Evolutionary conservation across 768 basidiomycete genomes (phyloP), one percentile per base, ranked within the genome.

Genomic region (Tubosaeta sp.): DNA sequence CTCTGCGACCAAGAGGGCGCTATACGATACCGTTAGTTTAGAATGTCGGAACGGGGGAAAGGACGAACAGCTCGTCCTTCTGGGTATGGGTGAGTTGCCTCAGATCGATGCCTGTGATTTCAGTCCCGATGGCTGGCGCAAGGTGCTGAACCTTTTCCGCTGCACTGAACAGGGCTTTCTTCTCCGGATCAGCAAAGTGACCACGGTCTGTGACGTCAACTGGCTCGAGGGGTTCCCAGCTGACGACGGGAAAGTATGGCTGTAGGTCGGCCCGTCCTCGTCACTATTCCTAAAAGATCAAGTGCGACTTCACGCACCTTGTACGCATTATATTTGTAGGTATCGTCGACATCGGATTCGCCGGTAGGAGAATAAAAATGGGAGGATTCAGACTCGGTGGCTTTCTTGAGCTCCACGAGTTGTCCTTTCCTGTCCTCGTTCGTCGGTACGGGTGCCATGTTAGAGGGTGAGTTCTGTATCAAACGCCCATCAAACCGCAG

Each of bases 1-100:
- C 63, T 90, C 87, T 2, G 83, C 88, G 42, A 84, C 76, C 32
- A 92, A 75, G 14, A 91, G 69, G 4, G 87, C 85, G 3, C 87
- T 86, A 56, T 21, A 53, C 22, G 25, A 47, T 19, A 10, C 46
- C 38, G 29, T 59, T 38, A 60, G 48, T 49, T 42, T n/a, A n/a
- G 36, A 41, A 22, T n/a, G 16, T 27, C 38, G 12, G 43, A 46
- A 12, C 1, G 1, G 11, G 25, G 18, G 7, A 19, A 44, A 18
- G 24, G 32, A 68, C 81, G 56, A 56, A 88, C 86, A 90, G 73
- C 60, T 91, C 89, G 60, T 91, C 86, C 69, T 87, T 90, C 66
- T 91, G 87, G 25, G 70, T 52, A 50, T 77, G 72, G 3, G 82
- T 75, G 9, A 90, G 72, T 59, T 86, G 81, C 50, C 83, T 74